Base-by-base conservation (phyloP, 768 basidiomycete genomes). In the Pisolithus marmoratus region DNA sequence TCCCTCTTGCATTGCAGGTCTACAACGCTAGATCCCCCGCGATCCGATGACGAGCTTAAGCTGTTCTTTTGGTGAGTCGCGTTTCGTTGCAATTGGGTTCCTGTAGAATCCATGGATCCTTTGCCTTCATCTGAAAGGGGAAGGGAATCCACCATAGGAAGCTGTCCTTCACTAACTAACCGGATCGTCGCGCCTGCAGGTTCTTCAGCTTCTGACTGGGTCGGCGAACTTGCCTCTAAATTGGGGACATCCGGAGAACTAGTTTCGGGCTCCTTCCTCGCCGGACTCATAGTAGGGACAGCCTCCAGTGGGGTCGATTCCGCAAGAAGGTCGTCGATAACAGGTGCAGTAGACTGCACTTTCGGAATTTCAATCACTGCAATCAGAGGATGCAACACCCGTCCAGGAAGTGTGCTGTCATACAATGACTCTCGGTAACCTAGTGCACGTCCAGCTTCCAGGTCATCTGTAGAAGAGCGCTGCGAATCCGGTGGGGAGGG, bases 141-240 rank as follows among this genome's bases (percentile, higher is more conserved):
- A 8, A 63, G 42, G 8, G 62, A 62, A n/a, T 69, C 67, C 40
- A 64, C 64, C 37, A 67, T 50, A 7, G 54, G 56, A 8, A 70
- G 65, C 17, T 80, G 80, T 19, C 77, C 77, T 2, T 74, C 78
- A 19, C 82, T 83, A n/a, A 85, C 75, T 14, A 85, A 63, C 41
- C 81, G 78, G 48, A 85, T 74, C 12, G 80, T 82, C 11, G 73
- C 68, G 43, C 74, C 72, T 19, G 72, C 60, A 17, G 54, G 56
- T 15, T 61, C 60, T 3, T 60, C 63, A 48, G 56, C 60, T 15
- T 51, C 42, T 8, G 50, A 46, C 20, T 52, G 38, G 23, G 42
- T 38, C 14, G 51, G 37, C 40, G 38, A 40, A 26, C 48, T 58
- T 17, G 54, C 49, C 20, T 55, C 52, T 38, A 49, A 27, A 20